phyloP scores from a whole-genome alignment of 1,284 basidiomycete species.

The Ceratorhiza oryzae-sativae region DNA sequence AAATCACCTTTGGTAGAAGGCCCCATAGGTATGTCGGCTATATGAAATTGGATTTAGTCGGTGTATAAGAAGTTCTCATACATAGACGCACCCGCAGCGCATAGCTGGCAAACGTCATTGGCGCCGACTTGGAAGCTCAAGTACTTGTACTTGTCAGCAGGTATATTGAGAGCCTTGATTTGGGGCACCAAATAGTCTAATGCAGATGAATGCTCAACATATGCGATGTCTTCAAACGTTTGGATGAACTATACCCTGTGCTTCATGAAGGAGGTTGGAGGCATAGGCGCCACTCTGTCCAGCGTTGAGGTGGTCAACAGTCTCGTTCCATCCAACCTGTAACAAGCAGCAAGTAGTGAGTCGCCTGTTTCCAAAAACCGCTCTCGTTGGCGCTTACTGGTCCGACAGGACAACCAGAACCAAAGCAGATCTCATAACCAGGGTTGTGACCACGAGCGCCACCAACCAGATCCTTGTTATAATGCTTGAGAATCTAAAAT shows the following conservation, averaged over 20 bases:
- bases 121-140: constrained; percentile 53
- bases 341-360: background rate
- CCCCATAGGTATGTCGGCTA: constrained; percentile 45
- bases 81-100: constrained; percentile 48
- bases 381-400: background rate
- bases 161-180: constrained; percentile 45
- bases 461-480: constrained; percentile 36
- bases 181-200: constrained; percentile 50
- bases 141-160: constrained; percentile 49
- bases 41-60: background rate
- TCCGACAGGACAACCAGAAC: constrained; percentile 38
- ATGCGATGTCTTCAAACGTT: background rate
- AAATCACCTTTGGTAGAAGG: constrained; percentile 49
- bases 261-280: constrained; percentile 42
- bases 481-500: constrained; percentile 42
- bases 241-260: constrained; percentile 26
- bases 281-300: constrained; percentile 43
- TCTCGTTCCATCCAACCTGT: constrained; percentile 41
- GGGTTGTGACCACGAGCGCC: constrained; percentile 40
- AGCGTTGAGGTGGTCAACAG: constrained; percentile 43
- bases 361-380: background rate
- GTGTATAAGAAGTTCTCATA: background rate
- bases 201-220: background rate
- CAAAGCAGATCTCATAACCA: constrained; percentile 42
- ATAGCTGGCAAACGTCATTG: constrained; percentile 53